Percentiles rank a stretch among this genome's conserved stretches.
phyloP scores from a whole-genome alignment of 257 asterid species.

The Petrea volubilis region DNA sequence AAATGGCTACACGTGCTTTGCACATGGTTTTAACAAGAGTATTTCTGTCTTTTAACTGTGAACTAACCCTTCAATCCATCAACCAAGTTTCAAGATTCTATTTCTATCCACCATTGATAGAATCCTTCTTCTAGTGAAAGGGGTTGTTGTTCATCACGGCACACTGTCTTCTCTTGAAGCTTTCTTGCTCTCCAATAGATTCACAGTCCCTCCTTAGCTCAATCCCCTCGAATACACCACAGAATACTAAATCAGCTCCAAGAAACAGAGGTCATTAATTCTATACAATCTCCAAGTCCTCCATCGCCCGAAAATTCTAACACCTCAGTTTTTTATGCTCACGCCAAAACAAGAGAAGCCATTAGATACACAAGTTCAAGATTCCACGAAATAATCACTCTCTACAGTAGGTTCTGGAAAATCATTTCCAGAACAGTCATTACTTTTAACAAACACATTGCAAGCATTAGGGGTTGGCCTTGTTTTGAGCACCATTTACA shows the following conservation, averaged over 20 bases:
- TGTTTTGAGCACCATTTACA: constrained; percentile 80
- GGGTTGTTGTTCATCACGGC: constrained; percentile 79
- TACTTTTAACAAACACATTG: constrained; percentile 72
- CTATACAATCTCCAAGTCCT: background rate
- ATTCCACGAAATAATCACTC: constrained; percentile 51
- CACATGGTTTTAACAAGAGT: too few species aligned
- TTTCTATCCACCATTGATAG: constrained; percentile 72
- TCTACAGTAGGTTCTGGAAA: constrained; percentile 73
- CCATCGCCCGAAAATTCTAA: background rate
- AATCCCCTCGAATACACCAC: constrained; percentile 81
- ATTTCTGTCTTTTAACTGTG: too few species aligned
- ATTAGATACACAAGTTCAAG: constrained; percentile 66
- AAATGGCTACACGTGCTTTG: too few species aligned
- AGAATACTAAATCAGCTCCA: constrained; percentile 71
- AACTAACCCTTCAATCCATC: constrained; percentile 85
- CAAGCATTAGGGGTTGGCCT: constrained; percentile 90
- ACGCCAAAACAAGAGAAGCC: constrained; percentile 15
- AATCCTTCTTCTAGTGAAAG: constrained; percentile 64
- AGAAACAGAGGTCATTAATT: constrained; percentile 12
- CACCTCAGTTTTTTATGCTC: background rate
- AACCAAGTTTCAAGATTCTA: constrained; percentile 89
- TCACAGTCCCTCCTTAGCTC: constrained; percentile 84
- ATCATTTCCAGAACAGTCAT: constrained; percentile 81
- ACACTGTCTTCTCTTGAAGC: constrained; percentile 54
- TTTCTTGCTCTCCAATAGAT: constrained; percentile 56